Base-by-base conservation (phyloP, 116 monocot species). In the Iris pallida region DNA sequence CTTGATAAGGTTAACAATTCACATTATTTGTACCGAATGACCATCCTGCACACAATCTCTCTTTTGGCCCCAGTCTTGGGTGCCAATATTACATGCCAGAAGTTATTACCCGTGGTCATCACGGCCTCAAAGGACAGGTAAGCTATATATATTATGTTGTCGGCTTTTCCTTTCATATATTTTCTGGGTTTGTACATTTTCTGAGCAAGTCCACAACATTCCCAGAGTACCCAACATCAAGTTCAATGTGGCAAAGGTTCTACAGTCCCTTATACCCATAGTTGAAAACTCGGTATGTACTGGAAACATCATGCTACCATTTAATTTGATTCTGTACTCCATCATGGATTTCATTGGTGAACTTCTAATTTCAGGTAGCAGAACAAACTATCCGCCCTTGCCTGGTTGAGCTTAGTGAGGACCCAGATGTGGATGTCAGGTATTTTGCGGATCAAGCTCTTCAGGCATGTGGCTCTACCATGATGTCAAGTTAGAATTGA, bases 151-250 rank as follows among this genome's bases (percentile, higher is more conserved):
- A 7, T 9, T 51, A 7, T 13, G 49, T 7, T 51, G 49, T 51
- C 13, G 0, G 13, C 7, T 51, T 51, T 51, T 51, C 11, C 30
- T 30, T 30, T 30, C 30, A 30, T 30, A 30, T 30, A 30, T 30
- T 45, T 45, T 64, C 30, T 30, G 30, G 17, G 46, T 47, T 47
- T 4, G 18, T 51, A 6, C 20, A 4, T 41, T 16, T 66, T 9
- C 49, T 47, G 10, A 9, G 65, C 19, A 49, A 15, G 52, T 51
- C 8, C 30, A 2, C 40, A 12, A 19, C 20, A 7, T 53, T 11
- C 30, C 13, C 78, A 93, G 93, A 75, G 93, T 93, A 43, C 89
- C 93, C 54, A 93, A 89, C 75, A 93, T 92, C 45, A 92, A 88
- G 67, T 92, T 92, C 76, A 92, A 92, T 66, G 92, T 92, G 45